phyloP scores from a whole-genome alignment of 129 eudicot genomes.

The Flaveria trinervia region DNA sequence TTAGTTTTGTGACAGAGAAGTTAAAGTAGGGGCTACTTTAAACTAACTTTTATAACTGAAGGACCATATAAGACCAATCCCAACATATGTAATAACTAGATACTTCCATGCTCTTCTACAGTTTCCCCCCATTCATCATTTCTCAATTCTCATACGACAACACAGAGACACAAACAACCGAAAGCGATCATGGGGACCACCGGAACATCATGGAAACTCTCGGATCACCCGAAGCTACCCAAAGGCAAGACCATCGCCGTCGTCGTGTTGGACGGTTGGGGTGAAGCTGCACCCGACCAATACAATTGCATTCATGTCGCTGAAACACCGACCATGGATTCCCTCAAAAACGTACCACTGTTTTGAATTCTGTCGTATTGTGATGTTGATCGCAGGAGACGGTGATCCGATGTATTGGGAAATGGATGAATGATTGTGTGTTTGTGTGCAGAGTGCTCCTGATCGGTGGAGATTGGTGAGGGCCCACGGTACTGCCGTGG shows the following conservation, averaged over 20 bases:
- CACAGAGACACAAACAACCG: background rate
- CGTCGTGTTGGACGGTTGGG: conserved; percentile 96
- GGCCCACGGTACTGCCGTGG: conserved; percentile 95
- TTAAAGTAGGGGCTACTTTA: background rate
- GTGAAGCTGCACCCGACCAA: conserved; percentile 74
- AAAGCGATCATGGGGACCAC: conserved; percentile 59
- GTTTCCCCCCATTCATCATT: background rate
- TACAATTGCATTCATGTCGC: conserved; percentile 90
- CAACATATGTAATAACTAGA: conserved; percentile 7
- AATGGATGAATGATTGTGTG: conserved; percentile 12
- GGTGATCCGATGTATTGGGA: background rate
- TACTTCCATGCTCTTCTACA: conserved; percentile 27
- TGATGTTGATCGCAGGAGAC: background rate
- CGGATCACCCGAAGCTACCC: conserved; percentile 84
- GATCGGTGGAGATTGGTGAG: conserved; percentile 87
- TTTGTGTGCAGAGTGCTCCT: conserved; percentile 65
- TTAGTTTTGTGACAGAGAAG: too few species aligned
- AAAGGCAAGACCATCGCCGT: conserved; percentile 78
- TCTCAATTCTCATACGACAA: background rate
- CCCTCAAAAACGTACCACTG: conserved; percentile 61
- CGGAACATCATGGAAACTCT: conserved; percentile 66
- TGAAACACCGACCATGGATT: conserved; percentile 89
- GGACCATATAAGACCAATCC: background rate
- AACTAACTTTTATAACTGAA: background rate
- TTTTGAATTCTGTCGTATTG: too few species aligned